These are phyloP conservation scores for Ceratobasidium sp. DNA, from an alignment of 1,284 basidiomycete species.

Conservation along the genomic window DNA sequence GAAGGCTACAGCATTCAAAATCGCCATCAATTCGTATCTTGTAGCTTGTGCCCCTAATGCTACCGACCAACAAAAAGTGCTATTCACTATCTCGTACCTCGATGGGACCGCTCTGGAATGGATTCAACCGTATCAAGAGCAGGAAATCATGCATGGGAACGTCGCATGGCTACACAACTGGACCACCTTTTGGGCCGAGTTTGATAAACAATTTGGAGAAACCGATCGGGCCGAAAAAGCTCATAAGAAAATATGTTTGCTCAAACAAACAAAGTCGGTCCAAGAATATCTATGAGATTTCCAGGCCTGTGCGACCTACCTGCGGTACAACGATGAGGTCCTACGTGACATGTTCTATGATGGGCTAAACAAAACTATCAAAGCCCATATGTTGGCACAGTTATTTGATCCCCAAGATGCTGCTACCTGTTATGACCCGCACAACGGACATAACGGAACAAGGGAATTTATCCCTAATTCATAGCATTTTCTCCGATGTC, in stretches of 20 bases:
- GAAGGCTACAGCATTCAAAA: too few species aligned
- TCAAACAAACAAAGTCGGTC: not conserved
- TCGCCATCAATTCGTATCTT: too few species aligned
- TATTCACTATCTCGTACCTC: not conserved
- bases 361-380: too few species aligned
- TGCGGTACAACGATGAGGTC: not conserved
- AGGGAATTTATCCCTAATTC: too few species aligned
- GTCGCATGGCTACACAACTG: not conserved
- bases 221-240: too few species aligned
- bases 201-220: not conserved
- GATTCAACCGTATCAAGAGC: not conserved
- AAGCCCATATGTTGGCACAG: too few species aligned
- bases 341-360: too few species aligned
- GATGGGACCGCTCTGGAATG: not conserved
- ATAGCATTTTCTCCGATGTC: too few species aligned
- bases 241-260: not conserved
- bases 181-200: not conserved
- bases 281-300: not conserved
- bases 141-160: too few species aligned
- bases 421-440: too few species aligned
- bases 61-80: not conserved
- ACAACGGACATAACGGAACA: too few species aligned
- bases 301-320: not conserved
- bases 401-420: too few species aligned
- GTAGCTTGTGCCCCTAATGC: not conserved